Percentiles rank a stretch among this genome's conserved stretches.
These are phyloP conservation scores for Trichoderma asperelloides DNA, from an alignment of 495 filamentous ascomycete genomes.

Conservation along the genomic window DNA sequence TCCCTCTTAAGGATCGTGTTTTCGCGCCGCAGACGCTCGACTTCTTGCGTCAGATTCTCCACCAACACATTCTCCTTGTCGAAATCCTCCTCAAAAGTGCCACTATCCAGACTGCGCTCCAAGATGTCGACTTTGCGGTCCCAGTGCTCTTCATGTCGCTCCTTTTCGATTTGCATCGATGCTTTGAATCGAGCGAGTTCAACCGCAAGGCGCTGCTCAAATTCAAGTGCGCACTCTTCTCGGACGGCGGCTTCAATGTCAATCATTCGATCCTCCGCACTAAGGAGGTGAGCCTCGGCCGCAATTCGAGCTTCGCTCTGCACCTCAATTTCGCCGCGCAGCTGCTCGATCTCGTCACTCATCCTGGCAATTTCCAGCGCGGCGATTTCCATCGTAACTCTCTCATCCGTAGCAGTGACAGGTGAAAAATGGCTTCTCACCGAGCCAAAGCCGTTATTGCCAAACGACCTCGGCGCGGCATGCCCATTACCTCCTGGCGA, in stretches of 20 bases:
- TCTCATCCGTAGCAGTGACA: conserved; percentile 42
- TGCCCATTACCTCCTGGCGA: conserved; percentile 30
- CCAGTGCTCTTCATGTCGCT: conserved; percentile 70
- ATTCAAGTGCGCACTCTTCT: conserved; percentile 82
- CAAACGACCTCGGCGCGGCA: conserved; percentile 23
- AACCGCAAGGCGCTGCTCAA: conserved; percentile 64
- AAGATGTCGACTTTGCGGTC: conserved; percentile 87
- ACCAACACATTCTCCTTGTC: conserved; percentile 42
- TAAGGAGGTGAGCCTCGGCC: conserved; percentile 48
- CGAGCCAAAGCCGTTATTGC: conserved; percentile 32
- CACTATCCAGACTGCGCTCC: conserved; percentile 50
- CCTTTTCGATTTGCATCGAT: conserved; percentile 62
- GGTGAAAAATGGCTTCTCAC: conserved; percentile 26
- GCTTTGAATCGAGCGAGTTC: conserved; percentile 71
- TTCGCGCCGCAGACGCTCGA: conserved; percentile 48
- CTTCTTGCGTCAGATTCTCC: conserved; percentile 52
- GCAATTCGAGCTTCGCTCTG: conserved; percentile 47
- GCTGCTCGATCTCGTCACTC: conserved; percentile 65
- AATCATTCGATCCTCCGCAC: conserved; percentile 57
- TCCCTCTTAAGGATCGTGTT: conserved; percentile 42
- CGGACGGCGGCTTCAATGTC: conserved; percentile 77
- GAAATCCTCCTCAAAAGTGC: conserved; percentile 19
- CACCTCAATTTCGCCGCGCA: conserved; percentile 48
- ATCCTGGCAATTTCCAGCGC: conserved; percentile 66
- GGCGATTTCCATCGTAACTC: conserved; percentile 68